Evolutionary conservation across 805 yeast genomes (phyloP), one percentile per base, ranked within the genome.

Genomic region (Isabelozyma gotoi): DNA sequence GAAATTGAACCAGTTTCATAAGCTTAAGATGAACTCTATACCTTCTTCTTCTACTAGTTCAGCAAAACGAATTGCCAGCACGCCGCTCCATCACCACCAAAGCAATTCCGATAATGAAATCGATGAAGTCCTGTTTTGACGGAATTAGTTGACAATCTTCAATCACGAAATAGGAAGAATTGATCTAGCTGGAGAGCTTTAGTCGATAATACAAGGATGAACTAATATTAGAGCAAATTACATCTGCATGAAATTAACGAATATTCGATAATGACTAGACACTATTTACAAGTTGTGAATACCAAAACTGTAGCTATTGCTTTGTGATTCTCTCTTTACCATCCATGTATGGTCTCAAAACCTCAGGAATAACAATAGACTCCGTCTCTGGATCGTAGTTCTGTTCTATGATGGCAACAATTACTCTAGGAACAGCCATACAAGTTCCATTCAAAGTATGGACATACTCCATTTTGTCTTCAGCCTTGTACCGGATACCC

Each of bases 391-490:
- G 77, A 48, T 89, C 84, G 56, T 86, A 94, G 52, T 77, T 77
- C 60, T 86, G 94, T 65, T 94, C 99, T 4, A 92, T 68, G n/a
- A 94, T 75, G 1, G 98, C 97, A 16, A 91, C 76, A 15, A 94
- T 82, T 1, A 91, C 84, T 46, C 99, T 72, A 2, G 99, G 99
- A 12, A 92, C 84, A 1, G 99, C 99, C 77, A 91, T 77, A 2
- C 96, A 96, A 0, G 99, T 94, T 14, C 97, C 99, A 52, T 94
- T 94, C 37, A 94, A 72, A 0, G 99, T 94, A 49, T 88, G 90
- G 0, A 81, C 89, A 56, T 75, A 86, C 36, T 67, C 59, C n/a
- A 67, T 48, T 37, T 63, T 66, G 41, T 56, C 49, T 27, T 54
- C 57, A 2, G 59, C 67, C 42, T 68, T 71, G 55, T 71, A 82